Percentiles rank a stretch among this genome's conserved stretches.
phyloP scores from a whole-genome alignment of 768 basidiomycete genomes.

The Leccinum boreale region DNA sequence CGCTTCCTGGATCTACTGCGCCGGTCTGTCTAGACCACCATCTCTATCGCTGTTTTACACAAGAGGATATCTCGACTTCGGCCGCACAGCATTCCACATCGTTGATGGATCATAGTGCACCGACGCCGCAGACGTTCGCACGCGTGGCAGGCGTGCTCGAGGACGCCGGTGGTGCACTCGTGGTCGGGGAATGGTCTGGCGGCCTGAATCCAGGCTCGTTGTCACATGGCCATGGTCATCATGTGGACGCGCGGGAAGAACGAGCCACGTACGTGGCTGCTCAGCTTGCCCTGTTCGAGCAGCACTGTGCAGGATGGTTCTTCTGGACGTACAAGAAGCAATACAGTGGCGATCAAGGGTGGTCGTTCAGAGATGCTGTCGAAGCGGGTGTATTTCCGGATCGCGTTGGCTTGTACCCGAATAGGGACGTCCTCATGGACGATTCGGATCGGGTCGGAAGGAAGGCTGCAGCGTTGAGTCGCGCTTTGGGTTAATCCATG shows the following conservation, averaged over 20 bases:
- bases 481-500: conserved; percentile 32
- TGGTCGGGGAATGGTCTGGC: conserved; percentile 80
- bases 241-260: conserved; percentile 37
- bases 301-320: conserved; percentile 67
- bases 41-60: conserved; percentile 78
- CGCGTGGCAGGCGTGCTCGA: conserved; percentile 34
- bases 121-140: conserved; percentile 40
- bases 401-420: conserved; percentile 42
- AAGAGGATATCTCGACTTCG: conserved; percentile 49
- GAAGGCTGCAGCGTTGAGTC: conserved; percentile 29
- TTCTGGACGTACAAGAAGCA: conserved; percentile 86
- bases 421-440: conserved; percentile 15
- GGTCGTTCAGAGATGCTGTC: conserved; percentile 68
- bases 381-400: conserved; percentile 59
- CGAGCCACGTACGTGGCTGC: conserved; percentile 53
- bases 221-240: conserved; percentile 33
- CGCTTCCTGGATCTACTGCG: conserved; percentile 27
- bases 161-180: conserved; percentile 46
- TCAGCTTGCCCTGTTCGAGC: conserved; percentile 64
- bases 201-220: conserved; percentile 67
- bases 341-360: conserved; percentile 61
- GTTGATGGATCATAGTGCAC: conserved; percentile 40
- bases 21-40: conserved; percentile 76
- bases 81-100: conserved; percentile 53
- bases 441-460: conserved; percentile 19